Conservation (phyloP, 352 stramenopile genomes). For the Pseudoperonospora humuli region DNA sequence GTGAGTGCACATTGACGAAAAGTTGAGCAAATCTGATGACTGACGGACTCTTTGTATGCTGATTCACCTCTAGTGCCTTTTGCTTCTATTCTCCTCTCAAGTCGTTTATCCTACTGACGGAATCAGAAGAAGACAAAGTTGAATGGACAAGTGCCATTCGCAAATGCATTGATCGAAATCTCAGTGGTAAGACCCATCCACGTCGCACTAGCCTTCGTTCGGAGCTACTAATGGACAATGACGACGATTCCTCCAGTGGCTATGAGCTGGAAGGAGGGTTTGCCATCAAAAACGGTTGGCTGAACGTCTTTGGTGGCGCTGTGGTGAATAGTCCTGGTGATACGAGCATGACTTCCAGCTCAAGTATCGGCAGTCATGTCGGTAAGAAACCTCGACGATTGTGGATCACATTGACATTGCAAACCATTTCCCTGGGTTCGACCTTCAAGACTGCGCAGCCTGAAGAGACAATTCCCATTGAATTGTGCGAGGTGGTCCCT, state of each 20-base stretch:
- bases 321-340: conserved; percentile 6
- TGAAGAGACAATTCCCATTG: conserved; percentile 59
- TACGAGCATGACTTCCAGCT: conserved; percentile 4
- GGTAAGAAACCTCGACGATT: conserved; percentile 39
- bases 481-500: conserved; percentile 42
- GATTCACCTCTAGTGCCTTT: conserved; percentile 42
- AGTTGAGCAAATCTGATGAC: background rate
- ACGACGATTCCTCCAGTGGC: conserved; percentile 51
- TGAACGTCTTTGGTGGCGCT: conserved; percentile 52
- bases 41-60: conserved; percentile 7
- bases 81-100: conserved; percentile 83
- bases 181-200: conserved; percentile 38
- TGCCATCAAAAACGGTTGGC: conserved; percentile 83
- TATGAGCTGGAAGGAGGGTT: conserved; percentile 63
- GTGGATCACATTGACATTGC: conserved; percentile 76
- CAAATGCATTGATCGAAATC: conserved; percentile 54
- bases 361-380: conserved; percentile 9
- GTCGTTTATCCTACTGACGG: conserved; percentile 76
- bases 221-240: conserved; percentile 54
- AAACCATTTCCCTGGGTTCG: conserved; percentile 54
- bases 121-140: conserved; percentile 54
- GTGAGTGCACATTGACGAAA: conserved; percentile 24
- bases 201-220: conserved; percentile 52
- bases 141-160: conserved; percentile 55
- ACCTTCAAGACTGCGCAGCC: conserved; percentile 60